Base-by-base conservation (phyloP, 345 rosid species). In the Luvunga scandens region DNA sequence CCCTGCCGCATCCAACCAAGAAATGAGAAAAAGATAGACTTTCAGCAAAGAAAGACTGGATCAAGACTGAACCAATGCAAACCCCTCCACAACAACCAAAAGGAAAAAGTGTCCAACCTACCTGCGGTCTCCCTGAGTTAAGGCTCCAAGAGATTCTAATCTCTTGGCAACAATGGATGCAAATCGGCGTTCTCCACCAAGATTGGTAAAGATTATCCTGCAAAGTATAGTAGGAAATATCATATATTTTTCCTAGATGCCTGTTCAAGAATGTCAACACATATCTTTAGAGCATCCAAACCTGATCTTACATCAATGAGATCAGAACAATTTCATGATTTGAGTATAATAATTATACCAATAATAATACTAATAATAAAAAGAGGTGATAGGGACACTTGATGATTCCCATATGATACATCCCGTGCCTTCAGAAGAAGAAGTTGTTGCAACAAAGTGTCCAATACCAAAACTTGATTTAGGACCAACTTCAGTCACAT, bases 61-160 rank as follows among this genome's bases (percentile, higher is more conserved):
- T 48, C 50, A 75, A 75, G 62, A n/a, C 56, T 64, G 66, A 71
- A 72, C 69, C 25, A 80, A 55, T 34, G 66, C 57, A 60, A 65
- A 59, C 53, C 73, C 71, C 25, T 64, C 57, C 67, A 64, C 68
- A 71, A 71, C 68, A 33, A 67, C 60, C 75, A 57, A 36, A 16
- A 68, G 19, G 16, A 21, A 39, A 21, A 39, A n/a, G 42, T 53
- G 21, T 77, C 53, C 56, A 87, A 84, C 85, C 84, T 77, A 89
- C 99, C 98, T 89, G 75, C 99, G 94, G 81, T 96, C 99, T 76
- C 98, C 99, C 79, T 96, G 99, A 75, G 99, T 96, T 85, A 96
- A 85, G 77, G 99, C 98, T 79, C 99, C 99, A 75, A 96, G 97
- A 66, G 97, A 90, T 84, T 91, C 99, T 79, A 96, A 86, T 84